Percentiles rank a stretch among this genome's conserved stretches.
Evolutionary conservation across 2,329 filamentous ascomycete species (phyloP).

Genomic region (Akanthomyces uredinophilus): DNA sequence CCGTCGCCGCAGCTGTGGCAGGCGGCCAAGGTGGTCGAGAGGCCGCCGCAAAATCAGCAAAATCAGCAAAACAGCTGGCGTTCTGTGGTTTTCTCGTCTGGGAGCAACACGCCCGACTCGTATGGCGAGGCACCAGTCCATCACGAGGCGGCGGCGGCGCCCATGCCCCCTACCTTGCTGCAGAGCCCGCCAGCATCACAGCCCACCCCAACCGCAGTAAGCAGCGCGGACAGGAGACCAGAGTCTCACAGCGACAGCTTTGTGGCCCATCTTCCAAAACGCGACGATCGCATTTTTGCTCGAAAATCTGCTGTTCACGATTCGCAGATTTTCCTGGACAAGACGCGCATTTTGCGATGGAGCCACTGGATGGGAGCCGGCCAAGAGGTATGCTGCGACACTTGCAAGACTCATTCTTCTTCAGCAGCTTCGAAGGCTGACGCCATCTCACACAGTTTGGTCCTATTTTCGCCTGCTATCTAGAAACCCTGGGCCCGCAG

Average conservation of each 20-base stretch:
- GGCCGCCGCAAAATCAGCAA: neutral
- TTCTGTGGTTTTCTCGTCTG: neutral
- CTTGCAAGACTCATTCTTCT: neutral
- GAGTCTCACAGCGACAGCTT: neutral
- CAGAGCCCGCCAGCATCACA: slow-evolving; percentile 1
- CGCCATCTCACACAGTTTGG: slow-evolving; percentile 21
- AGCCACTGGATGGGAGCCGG: slow-evolving; percentile 28
- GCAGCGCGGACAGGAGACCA: neutral
- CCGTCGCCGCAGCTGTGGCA: slow-evolving; percentile 10
- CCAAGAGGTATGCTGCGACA: slow-evolving; percentile 25
- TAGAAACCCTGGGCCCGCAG: slow-evolving; percentile 19
- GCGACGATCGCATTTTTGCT: neutral
- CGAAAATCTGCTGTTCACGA: slow-evolving; percentile 17
- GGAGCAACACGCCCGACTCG: neutral
- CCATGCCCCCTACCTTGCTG: neutral
- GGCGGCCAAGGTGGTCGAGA: neutral
- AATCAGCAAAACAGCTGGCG: slow-evolving; percentile 11
- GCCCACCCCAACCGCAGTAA: neutral
- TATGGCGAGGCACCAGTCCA: neutral
- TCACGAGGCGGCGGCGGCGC: neutral
- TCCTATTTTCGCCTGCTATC: slow-evolving; percentile 25
- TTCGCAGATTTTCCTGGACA: slow-evolving; percentile 29
- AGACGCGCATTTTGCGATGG: slow-evolving; percentile 30
- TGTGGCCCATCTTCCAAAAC: neutral
- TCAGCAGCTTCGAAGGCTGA: neutral